Conservation (phyloP, 495 filamentous ascomycete species). For the Daldinia grandis region DNA sequence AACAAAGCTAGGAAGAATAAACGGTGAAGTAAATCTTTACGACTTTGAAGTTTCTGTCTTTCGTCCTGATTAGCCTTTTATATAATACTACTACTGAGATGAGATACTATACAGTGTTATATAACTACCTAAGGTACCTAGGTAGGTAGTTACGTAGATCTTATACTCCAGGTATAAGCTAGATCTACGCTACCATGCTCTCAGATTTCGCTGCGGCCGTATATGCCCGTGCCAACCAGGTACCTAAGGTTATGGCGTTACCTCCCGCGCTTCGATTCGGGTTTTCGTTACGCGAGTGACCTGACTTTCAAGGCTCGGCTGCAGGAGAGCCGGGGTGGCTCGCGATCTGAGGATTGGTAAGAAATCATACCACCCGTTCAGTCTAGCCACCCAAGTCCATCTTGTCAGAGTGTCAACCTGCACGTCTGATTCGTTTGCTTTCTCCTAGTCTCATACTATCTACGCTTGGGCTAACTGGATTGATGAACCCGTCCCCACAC, state of each 20-base stretch:
- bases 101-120: not conserved
- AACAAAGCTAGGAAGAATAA: constrained; percentile 8
- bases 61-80: not conserved
- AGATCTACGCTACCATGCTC: not conserved
- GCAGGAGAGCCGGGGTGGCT: not conserved
- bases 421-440: constrained; percentile 27
- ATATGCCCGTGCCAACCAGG: not conserved
- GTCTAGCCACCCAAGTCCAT: constrained; percentile 18
- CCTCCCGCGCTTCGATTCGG: not conserved
- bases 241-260: not conserved
- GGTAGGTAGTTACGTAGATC: too few species aligned
- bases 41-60: not conserved
- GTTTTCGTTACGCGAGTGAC: constrained; percentile 10
- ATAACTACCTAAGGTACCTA: too few species aligned
- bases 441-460: constrained; percentile 6
- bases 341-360: constrained; percentile 26
- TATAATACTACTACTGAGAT: not conserved
- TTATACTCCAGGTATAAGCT: not conserved
- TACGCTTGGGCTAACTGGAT: constrained; percentile 8
- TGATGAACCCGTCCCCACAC: constrained; percentile 17
- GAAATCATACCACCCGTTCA: constrained; percentile 28
- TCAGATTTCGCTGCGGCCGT: not conserved
- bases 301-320: constrained; percentile 12
- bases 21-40: not conserved
- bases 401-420: constrained; percentile 21